A percentile compares a stretch with the other conserved stretches of the same genome.
Evolutionary conservation across 305 asterid genomes (phyloP).

Genomic region (Solanum hybrid): DNA sequence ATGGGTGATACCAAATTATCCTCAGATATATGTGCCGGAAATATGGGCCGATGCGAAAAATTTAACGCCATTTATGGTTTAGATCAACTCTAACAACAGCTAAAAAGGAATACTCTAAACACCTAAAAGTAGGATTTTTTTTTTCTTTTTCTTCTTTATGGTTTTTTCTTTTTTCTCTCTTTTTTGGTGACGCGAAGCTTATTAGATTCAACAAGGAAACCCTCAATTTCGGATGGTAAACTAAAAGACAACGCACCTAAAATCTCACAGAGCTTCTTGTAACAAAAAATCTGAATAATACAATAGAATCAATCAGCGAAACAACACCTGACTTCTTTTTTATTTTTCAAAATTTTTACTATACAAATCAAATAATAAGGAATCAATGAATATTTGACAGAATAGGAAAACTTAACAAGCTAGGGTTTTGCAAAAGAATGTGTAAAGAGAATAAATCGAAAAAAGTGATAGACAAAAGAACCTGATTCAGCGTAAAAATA

Average conservation of each 20-base stretch:
- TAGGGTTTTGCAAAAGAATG: slow-evolving; percentile 2
- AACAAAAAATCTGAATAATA: slow-evolving; percentile 4
- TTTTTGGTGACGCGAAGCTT: neutral
- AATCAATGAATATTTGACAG: neutral
- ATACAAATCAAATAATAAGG: neutral
- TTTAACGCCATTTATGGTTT: slow-evolving; percentile 73
- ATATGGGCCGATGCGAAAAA: slow-evolving; percentile 53
- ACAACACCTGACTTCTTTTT: neutral
- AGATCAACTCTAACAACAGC: slow-evolving; percentile 1
- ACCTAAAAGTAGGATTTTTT: neutral
- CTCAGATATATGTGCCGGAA: slow-evolving; percentile 46
- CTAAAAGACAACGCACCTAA: slow-evolving; percentile 73
- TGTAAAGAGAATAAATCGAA: neutral
- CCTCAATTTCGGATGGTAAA: slow-evolving; percentile 78
- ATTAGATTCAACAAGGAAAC: slow-evolving; percentile 46
- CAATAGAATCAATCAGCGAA: neutral
- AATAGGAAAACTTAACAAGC: neutral
- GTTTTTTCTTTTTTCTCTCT: neutral
- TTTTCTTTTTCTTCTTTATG: neutral
- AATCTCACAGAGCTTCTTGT: slow-evolving; percentile 69
- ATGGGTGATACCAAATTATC: slow-evolving; percentile 52
- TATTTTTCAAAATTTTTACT: neutral
- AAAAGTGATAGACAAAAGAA: neutral
- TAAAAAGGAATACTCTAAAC: neutral
- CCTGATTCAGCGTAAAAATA: neutral